phyloP scores from a whole-genome alignment of 2,329 filamentous ascomycete genomes.

The Lecanosticta acicola region DNA sequence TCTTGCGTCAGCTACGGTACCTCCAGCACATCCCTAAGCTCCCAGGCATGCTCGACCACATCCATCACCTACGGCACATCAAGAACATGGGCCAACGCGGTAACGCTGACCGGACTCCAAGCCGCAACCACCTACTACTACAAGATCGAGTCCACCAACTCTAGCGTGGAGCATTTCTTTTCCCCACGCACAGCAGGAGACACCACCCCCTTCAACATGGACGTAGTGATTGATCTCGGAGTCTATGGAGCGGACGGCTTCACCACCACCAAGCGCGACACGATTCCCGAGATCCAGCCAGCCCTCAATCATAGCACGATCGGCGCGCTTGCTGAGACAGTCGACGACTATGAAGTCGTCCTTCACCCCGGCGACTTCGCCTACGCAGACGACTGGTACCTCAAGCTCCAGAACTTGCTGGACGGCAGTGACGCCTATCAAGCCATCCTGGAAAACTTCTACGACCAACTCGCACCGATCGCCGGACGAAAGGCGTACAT shows the following conservation, averaged over 20 bases:
- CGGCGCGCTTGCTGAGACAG: slow-evolving; percentile 46
- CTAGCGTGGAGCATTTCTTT: slow-evolving; percentile 49
- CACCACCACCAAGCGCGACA: slow-evolving; percentile 49
- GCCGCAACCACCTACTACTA: slow-evolving; percentile 57
- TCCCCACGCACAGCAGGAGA: slow-evolving; percentile 52
- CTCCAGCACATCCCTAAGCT: slow-evolving; percentile 36
- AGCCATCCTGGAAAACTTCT: slow-evolving; percentile 54
- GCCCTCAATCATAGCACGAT: slow-evolving; percentile 57
- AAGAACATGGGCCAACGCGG: slow-evolving; percentile 50
- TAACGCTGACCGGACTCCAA: slow-evolving; percentile 42
- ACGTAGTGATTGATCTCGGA: slow-evolving; percentile 50
- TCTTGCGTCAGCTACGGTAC: slow-evolving; percentile 51
- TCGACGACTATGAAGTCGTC: slow-evolving; percentile 53
- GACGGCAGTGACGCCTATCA: slow-evolving; percentile 50
- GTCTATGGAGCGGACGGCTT: slow-evolving; percentile 51
- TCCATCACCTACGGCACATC: slow-evolving; percentile 51
- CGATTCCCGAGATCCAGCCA: slow-evolving; percentile 46
- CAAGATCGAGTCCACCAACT: slow-evolving; percentile 53
- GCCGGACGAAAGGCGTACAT: slow-evolving; percentile 52
- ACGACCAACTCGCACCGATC: slow-evolving; percentile 51
- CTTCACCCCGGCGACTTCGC: not conserved
- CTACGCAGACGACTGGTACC: slow-evolving; percentile 51
- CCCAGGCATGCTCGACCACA: slow-evolving; percentile 41
- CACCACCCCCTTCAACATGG: slow-evolving; percentile 48
- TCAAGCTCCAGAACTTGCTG: slow-evolving; percentile 43